A percentile compares a stretch with the other conserved stretches of the same genome.
These are phyloP conservation scores for Caloboletus firmus DNA, from an alignment of 1,284 basidiomycete genomes.

Conservation along the genomic window DNA sequence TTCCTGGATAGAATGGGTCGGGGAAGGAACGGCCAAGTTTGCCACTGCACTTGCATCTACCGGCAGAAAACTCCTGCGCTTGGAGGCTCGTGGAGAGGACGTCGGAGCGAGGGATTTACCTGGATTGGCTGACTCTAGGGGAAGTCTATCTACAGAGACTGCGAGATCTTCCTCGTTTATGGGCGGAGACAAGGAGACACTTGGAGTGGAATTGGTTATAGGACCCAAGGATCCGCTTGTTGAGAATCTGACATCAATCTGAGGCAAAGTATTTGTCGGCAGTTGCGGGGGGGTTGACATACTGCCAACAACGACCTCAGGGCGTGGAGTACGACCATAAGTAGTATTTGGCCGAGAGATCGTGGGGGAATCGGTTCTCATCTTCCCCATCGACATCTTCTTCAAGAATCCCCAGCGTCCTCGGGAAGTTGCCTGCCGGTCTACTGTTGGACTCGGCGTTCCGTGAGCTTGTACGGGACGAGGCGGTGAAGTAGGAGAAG, in stretches of 20 bases:
- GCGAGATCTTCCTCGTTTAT: constrained; percentile 24
- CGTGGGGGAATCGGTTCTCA: constrained; percentile 56
- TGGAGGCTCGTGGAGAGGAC: constrained; percentile 51
- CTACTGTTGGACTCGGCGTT: constrained; percentile 26
- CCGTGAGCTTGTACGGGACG: constrained; percentile 14
- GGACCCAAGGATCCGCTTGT: constrained; percentile 59
- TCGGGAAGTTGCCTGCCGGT: constrained; percentile 28
- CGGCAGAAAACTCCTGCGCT: constrained; percentile 84
- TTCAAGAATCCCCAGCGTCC: constrained; percentile 91
- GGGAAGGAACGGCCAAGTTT: constrained; percentile 58
- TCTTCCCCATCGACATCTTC: constrained; percentile 95
- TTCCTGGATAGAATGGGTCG: constrained; percentile 60
- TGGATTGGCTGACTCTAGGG: constrained; percentile 21
- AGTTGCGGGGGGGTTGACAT: constrained; percentile 28
- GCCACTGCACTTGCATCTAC: constrained; percentile 59
- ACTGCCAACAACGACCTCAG: constrained; percentile 14
- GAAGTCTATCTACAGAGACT: constrained; percentile 1
- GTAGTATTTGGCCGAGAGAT: constrained; percentile 23
- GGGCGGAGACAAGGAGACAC: constrained; percentile 31
- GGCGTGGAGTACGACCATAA: constrained; percentile 21
- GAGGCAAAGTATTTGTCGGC: constrained; percentile 46
- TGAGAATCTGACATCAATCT: constrained; percentile 69
- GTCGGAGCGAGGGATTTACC: constrained; percentile 51
- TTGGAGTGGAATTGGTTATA: constrained; percentile 35
- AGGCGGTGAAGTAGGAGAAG: constrained; percentile 32